A percentile compares a stretch with the other conserved stretches of the same genome.
Conservation (phyloP, 257 asterid species). For the Solanum corneliomulleri region DNA sequence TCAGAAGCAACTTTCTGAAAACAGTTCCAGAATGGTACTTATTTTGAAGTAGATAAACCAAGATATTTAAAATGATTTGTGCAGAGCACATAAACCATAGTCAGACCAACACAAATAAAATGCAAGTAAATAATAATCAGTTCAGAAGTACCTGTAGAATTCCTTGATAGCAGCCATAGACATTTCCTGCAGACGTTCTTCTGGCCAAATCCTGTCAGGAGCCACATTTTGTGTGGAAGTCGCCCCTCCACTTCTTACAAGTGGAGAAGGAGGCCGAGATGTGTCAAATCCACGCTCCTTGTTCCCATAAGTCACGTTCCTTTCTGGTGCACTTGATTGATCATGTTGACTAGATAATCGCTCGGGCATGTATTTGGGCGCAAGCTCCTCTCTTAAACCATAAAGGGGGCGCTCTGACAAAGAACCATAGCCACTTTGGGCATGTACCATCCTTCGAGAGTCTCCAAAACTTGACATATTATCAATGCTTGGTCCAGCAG, state of each 20-base stretch:
- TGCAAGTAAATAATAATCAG: not conserved
- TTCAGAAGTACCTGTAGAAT: constrained; percentile 62
- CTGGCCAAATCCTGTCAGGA: constrained; percentile 45
- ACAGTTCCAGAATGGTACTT: not conserved
- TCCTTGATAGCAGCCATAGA: constrained; percentile 69
- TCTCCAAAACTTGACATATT: constrained; percentile 34
- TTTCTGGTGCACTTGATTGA: constrained; percentile 37
- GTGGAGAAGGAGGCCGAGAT: constrained; percentile 22
- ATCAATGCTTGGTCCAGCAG: constrained; percentile 32
- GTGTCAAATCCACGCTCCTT: constrained; percentile 20
- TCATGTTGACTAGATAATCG: constrained; percentile 35
- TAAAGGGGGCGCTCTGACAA: constrained; percentile 42
- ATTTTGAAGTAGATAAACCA: not conserved
- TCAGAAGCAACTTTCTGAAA: not conserved
- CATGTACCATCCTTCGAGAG: constrained; percentile 41
- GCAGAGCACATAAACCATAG: not conserved
- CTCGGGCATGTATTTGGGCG: constrained; percentile 45
- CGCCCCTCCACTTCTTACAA: constrained; percentile 29
- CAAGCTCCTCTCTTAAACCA: constrained; percentile 50
- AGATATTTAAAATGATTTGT: not conserved
- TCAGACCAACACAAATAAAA: not conserved
- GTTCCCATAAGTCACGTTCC: constrained; percentile 10
- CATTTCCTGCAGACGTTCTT: constrained; percentile 48
- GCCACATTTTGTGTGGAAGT: constrained; percentile 16
- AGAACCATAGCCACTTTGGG: constrained; percentile 48